Base-by-base conservation (phyloP, 805 yeast species). In the Yarrowia divulgata region DNA sequence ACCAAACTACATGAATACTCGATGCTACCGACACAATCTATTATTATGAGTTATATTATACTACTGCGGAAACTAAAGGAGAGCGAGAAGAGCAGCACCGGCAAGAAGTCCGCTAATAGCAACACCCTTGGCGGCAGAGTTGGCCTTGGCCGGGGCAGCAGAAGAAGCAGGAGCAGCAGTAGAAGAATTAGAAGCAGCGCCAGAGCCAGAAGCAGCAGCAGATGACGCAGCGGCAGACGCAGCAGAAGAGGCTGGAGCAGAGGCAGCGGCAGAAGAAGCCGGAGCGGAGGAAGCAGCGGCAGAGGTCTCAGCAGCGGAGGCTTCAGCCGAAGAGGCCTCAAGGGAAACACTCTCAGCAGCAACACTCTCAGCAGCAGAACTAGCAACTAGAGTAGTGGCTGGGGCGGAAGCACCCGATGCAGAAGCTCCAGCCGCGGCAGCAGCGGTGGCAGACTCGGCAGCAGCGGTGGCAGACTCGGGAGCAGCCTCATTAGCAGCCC, bases 351-450 rank as follows among this genome's bases (percentile, higher is more conserved):
- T n/a, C n/a, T n/a, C n/a, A n/a, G n/a, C n/a, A n/a, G n/a, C n/a
- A n/a, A n/a, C n/a, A n/a, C n/a, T 37, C 40, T 37, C 40, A 2
- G 40, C 8, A 14, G 54, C 14, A 49, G 54, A 5, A 37, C 40
- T 37, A 8, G 46, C 19, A 8, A 23, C 46, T 7, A n/a, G 19
- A n/a, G 46, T n/a, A n/a, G 23, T 42, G 12, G n/a, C n/a, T 12
- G 58, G 8, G 19, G 58, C 42, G 6, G 58, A 8, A n/a, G 58
- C 5, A 1, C 5, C 55, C 34, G 40, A 6, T 1, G 19, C 58
- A 35, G 58, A 35, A 9, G 58, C 58, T 18, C 42, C 58, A 3
- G 23, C 55, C 12, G 37, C 35, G 19, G 37, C 54, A 16, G 54
- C 37, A 49, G 37, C 54, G 16, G 54, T 16, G 13, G 54, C 54